Evolutionary conservation across 495 filamentous ascomycete genomes (phyloP), one percentile per base, ranked within the genome.

Genomic region (Halenospora varia): DNA sequence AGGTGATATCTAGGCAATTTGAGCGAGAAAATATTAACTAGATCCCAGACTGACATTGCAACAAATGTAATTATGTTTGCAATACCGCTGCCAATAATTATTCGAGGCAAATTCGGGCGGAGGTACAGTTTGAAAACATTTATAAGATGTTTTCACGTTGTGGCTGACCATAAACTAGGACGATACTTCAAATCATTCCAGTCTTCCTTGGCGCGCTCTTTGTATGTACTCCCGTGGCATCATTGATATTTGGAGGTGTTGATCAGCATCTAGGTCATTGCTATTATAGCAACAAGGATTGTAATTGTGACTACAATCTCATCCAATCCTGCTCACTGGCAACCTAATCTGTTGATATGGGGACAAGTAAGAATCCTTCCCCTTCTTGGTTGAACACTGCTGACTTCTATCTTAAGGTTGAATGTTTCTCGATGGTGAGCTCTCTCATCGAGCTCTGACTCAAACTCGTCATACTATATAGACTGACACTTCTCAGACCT

Each of bases 61-160:
- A 62, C 60, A 0, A 53, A 57, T 25, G 2, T 62, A 9, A 17
- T 62, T 8, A 3, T 62, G 1, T 42, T 62, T 44, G 50, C 20
- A 1, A 53, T 62, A 26, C 60, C 60, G 19, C 25, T 62, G 1
- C 60, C 44, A 17, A 48, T 55, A 3, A 54, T 62, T 18, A 10
- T 53, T 4, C 25, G 39, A 44, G n/a, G 20, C 17, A 22, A 40
- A 24, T 19, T 48, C 15, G 8, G 25, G 9, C 29, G 10, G 17
- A 26, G 24, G 55, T 57, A n/a, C n/a, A n/a, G 18, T 2, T 25
- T 26, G 25, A 15, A 11, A 8, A 11, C 44, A 9, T 8, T 17
- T 39, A 45, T 18, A 1, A 4, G 11, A 40, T 13, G 17, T n/a
- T 41, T 40, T 18, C 41, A 13, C 18, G 6, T 24, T 25, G 45